Evolutionary conservation across 306 rosid genomes (phyloP), one percentile per base, ranked within the genome.

Genomic region (Acacia crassicarpa): DNA sequence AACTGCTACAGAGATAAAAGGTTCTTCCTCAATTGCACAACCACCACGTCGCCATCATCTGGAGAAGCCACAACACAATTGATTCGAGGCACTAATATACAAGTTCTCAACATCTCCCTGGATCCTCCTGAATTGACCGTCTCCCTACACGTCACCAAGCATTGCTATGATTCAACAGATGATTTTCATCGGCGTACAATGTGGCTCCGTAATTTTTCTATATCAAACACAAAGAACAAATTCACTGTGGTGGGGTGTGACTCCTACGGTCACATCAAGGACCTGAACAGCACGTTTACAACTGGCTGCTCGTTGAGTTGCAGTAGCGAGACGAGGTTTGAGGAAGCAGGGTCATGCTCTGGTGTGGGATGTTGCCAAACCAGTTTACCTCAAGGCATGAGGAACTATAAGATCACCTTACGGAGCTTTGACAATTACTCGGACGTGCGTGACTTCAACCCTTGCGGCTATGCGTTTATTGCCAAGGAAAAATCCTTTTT

Each of bases 401-500:
- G 0, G 2, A 2, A 6, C 20, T 73, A 9, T 82, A 81, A 1
- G 67, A 79, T 43, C 78, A 86, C 22, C 4, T 0, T 25, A 0
- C 0, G 0, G 0, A 53, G 84, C 56, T 41, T 1, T 2, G 0
- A 1, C 0, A 80, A 75, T 76, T 51, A 71, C 38, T 2, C 22
- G 0, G 0, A 0, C 0, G 79, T 71, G 0, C 1, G 1, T 3
- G 19, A 10, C 0, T 78, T 75, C 56, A 85, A 40, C 56, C 81
- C 84, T 0, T 90, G 94, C 22, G 53, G 89, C n/a, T 84, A 80
- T 51, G 84, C 85, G 0, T 85, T 90, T 58, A 3, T 80, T 0
- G 82, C 11, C 0, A 76, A 88, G 45, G 80, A 71, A 6, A 23
- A 38, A 2, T 68, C n/a, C 38, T 87, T 84, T n/a, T n/a, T n/a